phyloP scores from a whole-genome alignment of 345 rosid species.

The Eucalyptus coolabah region DNA sequence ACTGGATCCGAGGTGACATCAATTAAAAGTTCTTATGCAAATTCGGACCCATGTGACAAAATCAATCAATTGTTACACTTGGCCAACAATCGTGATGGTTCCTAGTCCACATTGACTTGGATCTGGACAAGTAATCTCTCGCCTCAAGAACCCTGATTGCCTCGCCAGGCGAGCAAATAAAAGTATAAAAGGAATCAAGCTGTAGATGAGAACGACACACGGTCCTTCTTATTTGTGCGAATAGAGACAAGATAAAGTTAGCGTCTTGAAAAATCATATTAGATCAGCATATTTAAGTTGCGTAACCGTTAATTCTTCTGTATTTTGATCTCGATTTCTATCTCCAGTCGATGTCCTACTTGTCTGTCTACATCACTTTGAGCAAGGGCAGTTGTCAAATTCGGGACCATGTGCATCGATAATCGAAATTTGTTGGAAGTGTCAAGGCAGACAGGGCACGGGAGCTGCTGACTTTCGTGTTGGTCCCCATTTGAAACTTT shows the following conservation, averaged over 20 bases:
- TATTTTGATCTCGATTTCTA: not conserved
- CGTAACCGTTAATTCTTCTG: not conserved
- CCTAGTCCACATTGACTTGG: not conserved
- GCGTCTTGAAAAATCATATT: fast-evolving
- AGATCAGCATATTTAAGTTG: fast-evolving
- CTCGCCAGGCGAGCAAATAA: not conserved
- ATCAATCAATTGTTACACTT: not conserved
- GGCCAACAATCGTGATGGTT: not conserved
- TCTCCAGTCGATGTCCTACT: not conserved
- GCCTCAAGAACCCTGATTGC: not conserved
- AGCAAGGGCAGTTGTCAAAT: not conserved
- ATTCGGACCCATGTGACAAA: no score
- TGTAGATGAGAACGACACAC: not conserved
- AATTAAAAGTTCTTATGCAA: no score
- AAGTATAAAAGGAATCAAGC: not conserved
- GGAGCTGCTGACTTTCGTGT: not conserved
- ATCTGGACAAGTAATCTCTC: not conserved
- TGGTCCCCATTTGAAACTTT: not conserved
- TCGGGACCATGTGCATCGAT: not conserved
- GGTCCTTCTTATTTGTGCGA: not conserved
- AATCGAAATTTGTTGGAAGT: not conserved
- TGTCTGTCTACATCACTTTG: not conserved
- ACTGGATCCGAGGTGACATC: not conserved
- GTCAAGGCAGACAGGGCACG: not conserved
- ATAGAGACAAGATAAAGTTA: not conserved